Base-by-base conservation (phyloP, 2,329 filamentous ascomycete genomes). In the Botrytis cinerea region DNA sequence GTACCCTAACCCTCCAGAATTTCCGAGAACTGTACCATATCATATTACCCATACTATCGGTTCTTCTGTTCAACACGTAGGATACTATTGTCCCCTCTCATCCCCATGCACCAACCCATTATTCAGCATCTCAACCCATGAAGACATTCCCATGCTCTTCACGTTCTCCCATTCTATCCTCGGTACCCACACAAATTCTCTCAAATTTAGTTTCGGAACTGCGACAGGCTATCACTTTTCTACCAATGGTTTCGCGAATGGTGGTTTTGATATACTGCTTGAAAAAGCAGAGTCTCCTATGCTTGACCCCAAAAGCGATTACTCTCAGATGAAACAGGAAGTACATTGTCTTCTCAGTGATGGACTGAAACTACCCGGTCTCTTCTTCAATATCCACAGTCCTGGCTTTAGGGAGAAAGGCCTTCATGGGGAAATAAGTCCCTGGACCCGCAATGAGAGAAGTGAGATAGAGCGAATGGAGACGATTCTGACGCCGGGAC, bases 381-480 rank as follows among this genome's bases (percentile, higher is more conserved):
- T 66, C 10, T 57, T 66, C 35, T 71, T 64, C 60, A 40, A 62
- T 25, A 48, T 71, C 22, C 28, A 16, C 8, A n/a, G n/a, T 48
- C 22, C 6, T 14, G 32, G 8, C 6, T 38, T 22, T 1, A 2
- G 14, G 14, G 35, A 20, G 22, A 48, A 48, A 6, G 60, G 6
- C 4, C 22, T 66, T 25, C 32, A 7, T 25, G 60, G 70, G 5
- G 61, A 35, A n/a, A 25, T 66, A 20, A 71, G 35, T 43, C 70
- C 60, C 14, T 64, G 70, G 60, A 45, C 38, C 16, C 22, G 20
- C 8, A 51, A n/a, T 28, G 35, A 25, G n/a, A 40, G 54, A 16
- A 66, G 46, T 14, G 32, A 57, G 35, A 66, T 66, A 16, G 45
- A 32, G n/a, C n/a, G 48, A 54, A 67, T 72, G 70, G 43, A 67